phyloP scores from a whole-genome alignment of 129 eudicot species.

The Deinandra increscens region DNA sequence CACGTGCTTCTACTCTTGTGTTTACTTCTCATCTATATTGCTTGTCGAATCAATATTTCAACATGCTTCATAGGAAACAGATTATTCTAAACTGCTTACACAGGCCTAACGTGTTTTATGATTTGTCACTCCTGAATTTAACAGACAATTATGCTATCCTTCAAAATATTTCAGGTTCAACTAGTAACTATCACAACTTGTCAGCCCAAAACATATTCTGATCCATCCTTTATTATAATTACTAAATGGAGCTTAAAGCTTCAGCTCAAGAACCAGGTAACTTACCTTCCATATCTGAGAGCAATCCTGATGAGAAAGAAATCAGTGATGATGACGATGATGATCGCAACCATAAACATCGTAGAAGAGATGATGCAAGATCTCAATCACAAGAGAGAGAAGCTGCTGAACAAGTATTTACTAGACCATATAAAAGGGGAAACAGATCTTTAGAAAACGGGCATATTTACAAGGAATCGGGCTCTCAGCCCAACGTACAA shows the following conservation, averaged over 20 bases:
- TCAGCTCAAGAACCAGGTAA: slow-evolving; percentile 52
- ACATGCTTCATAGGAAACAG: not conserved
- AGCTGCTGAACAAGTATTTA: slow-evolving; percentile 52
- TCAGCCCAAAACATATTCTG: slow-evolving; percentile 7
- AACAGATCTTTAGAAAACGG: slow-evolving; percentile 73
- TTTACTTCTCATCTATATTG: not conserved
- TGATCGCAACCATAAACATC: slow-evolving; percentile 99
- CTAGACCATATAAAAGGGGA: slow-evolving; percentile 59
- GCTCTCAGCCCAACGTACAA: slow-evolving; percentile 53
- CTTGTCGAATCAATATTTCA: not conserved
- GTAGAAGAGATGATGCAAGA: slow-evolving; percentile 66
- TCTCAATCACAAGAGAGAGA: slow-evolving; percentile 77
- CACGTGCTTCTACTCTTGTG: not conserved
- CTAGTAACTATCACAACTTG: slow-evolving; percentile 17
- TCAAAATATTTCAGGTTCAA: slow-evolving; percentile 24
- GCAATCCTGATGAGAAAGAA: slow-evolving; percentile 87
- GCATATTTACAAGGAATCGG: slow-evolving; percentile 46
- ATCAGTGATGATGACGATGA: slow-evolving; percentile 95
- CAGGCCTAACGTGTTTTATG: not conserved
- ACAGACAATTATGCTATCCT: not conserved
- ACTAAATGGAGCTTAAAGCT: slow-evolving; percentile 65
- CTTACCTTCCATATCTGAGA: slow-evolving; percentile 56
- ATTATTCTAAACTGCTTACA: not conserved
- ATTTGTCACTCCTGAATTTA: not conserved
- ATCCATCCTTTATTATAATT: slow-evolving; percentile 2